Evolutionary conservation across 1,139 yeast genomes (phyloP).

Genomic region (Casaregolazyma lundiana): DNA sequence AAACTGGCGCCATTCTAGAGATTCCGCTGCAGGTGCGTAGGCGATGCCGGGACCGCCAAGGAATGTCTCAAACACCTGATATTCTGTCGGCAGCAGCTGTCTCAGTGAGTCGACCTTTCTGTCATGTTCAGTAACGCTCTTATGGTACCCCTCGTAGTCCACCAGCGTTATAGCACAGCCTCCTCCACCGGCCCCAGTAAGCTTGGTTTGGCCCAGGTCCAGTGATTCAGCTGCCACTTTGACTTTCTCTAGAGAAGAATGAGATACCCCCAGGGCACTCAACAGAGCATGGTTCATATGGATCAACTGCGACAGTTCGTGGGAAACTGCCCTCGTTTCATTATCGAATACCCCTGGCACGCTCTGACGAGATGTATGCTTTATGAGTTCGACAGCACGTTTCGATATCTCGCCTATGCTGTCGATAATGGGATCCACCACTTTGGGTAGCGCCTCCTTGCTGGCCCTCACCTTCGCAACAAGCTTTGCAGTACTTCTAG

Average conservation of each 20-base stretch:
- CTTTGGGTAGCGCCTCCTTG: conserved; percentile 48
- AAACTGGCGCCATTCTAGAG: conserved; percentile 2
- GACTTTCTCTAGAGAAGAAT: conserved; percentile 76
- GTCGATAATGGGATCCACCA: conserved; percentile 56
- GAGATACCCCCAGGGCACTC: conserved; percentile 86
- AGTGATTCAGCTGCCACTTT: conserved; percentile 57
- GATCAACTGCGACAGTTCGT: conserved; percentile 55
- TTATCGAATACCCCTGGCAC: conserved; percentile 6
- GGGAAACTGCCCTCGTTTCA: background rate
- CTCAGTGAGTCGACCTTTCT: conserved; percentile 37
- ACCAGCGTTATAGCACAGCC: conserved; percentile 94
- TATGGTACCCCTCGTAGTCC: conserved; percentile 40
- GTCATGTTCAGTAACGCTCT: conserved; percentile 32
- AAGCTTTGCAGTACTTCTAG: conserved; percentile 79
- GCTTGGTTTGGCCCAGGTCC: conserved; percentile 77
- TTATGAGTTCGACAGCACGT: conserved; percentile 53
- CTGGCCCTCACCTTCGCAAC: conserved; percentile 72
- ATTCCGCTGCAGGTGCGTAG: background rate
- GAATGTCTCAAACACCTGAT: conserved; percentile 73
- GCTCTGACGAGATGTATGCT: conserved; percentile 1
- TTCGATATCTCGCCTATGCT: conserved; percentile 43
- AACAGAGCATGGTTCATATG: conserved; percentile 84
- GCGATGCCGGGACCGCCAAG: conserved; percentile 92
- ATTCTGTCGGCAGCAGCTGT: conserved; percentile 45
- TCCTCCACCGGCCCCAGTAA: conserved; percentile 99